These are phyloP conservation scores for Phytophthora agathidicida DNA, from an alignment of 352 stramenopile species.

Conservation along the genomic window DNA sequence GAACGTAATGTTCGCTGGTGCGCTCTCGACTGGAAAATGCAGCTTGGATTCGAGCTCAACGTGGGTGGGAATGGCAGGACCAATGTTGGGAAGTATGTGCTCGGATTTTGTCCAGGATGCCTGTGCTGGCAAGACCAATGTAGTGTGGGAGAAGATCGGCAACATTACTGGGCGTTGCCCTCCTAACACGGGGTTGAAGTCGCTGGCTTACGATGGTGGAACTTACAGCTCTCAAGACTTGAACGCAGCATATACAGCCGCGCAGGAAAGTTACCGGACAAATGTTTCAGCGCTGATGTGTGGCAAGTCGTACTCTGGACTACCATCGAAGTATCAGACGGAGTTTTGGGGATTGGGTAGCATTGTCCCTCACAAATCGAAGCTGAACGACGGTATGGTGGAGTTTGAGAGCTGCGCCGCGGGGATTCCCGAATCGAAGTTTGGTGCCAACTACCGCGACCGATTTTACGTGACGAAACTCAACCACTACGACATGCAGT, in stretches of 20 bases:
- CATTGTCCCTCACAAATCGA: conserved; percentile 19
- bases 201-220: conserved; percentile 25
- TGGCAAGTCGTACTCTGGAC: conserved; percentile 25
- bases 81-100: conserved; percentile 18
- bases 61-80: conserved; percentile 29
- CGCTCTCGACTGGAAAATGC: conserved; percentile 13
- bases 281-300: conserved; percentile 35
- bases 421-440: conserved; percentile 23
- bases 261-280: conserved; percentile 19
- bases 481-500: conserved; percentile 45
- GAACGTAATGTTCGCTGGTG: conserved; percentile 6
- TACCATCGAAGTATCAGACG: conserved; percentile 27
- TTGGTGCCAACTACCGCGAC: conserved; percentile 27
- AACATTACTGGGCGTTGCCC: conserved; percentile 3
- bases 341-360: conserved; percentile 9
- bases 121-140: conserved; percentile 3
- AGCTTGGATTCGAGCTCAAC: conserved; percentile 14
- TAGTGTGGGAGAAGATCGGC: neutral
- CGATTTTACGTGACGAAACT: conserved; percentile 35
- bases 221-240: conserved; percentile 5
- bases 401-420: conserved; percentile 40
- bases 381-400: conserved; percentile 35
- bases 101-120: conserved; percentile 3
- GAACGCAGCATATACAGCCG: conserved; percentile 17
- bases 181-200: neutral